phyloP scores from a whole-genome alignment of 371 early-diverging fungal species.

The Catenaria anguillulae region DNA sequence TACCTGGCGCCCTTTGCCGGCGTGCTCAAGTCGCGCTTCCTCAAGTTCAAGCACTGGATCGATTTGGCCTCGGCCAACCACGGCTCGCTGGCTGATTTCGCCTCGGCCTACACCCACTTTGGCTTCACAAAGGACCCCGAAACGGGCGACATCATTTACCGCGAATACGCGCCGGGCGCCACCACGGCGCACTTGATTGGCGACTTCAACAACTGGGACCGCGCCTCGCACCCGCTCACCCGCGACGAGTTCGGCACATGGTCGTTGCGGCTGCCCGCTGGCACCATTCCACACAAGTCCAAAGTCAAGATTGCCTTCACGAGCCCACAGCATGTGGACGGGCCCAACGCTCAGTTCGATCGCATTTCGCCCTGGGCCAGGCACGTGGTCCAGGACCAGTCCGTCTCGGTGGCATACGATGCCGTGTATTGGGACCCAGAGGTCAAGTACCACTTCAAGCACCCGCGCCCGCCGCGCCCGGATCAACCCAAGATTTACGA shows the following conservation, averaged over 20 bases:
- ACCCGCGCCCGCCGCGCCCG: conserved; percentile 50
- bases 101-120: not conserved
- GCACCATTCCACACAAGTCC: conserved; percentile 64
- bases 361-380: conserved; percentile 80
- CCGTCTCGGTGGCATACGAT: conserved; percentile 65
- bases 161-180: conserved; percentile 91
- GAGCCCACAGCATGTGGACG: too few species aligned
- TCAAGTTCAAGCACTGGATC: not conserved
- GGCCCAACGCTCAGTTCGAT: conserved; percentile 51
- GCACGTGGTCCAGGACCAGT: conserved; percentile 71
- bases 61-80: not conserved
- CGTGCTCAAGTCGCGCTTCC: conserved; percentile 2
- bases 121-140: not conserved
- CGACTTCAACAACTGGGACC: conserved; percentile 85
- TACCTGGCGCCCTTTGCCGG: not conserved
- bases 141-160: conserved; percentile 52
- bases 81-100: not conserved
- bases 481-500: conserved; percentile 68
- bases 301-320: conserved; percentile 78
- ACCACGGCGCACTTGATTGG: conserved; percentile 65
- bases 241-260: conserved; percentile 65
- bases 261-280: conserved; percentile 48
- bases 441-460: conserved; percentile 49
- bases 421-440: conserved; percentile 84
- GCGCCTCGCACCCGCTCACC: conserved; percentile 54